phyloP scores from a whole-genome alignment of 83 land plant species.

The Larix sibirica region DNA sequence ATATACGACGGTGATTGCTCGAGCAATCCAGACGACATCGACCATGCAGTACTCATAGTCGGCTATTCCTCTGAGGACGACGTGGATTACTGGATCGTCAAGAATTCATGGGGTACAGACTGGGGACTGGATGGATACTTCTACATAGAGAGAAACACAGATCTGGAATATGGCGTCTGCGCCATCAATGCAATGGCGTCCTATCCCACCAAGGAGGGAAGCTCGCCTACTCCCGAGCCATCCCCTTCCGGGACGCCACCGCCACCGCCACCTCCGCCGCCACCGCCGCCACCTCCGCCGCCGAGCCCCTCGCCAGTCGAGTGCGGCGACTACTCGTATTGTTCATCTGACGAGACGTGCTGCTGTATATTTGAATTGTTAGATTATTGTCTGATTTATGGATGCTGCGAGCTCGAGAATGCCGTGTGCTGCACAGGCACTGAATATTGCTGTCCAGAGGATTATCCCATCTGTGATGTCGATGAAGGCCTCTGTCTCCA shows the following conservation, averaged over 20 bases:
- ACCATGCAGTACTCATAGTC: conserved; percentile 53
- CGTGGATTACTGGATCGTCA: conserved; percentile 55
- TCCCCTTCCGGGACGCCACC: conserved; percentile 21
- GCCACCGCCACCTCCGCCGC: conserved; percentile 35
- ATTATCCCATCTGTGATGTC: conserved; percentile 52
- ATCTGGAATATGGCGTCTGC: conserved; percentile 26
- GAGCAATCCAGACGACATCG: conserved; percentile 35
- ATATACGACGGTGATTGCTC: conserved; percentile 50
- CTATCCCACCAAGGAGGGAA: conserved; percentile 45
- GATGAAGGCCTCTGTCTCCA: conserved; percentile 37
- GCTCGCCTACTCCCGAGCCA: conserved; percentile 25
- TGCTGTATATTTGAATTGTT: conserved; percentile 42
- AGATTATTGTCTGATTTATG: conserved; percentile 40
- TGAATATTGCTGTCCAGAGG: conserved; percentile 44
- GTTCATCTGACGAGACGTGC: conserved; percentile 47
- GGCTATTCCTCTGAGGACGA: conserved; percentile 40
- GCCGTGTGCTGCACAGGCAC: conserved; percentile 58
- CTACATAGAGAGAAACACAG: conserved; percentile 33
- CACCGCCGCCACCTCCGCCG: conserved; percentile 25
- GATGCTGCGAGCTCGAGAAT: conserved; percentile 49
- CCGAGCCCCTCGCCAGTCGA: conserved; percentile 30
- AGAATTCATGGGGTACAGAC: conserved; percentile 58
- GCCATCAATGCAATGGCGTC: conserved; percentile 54
- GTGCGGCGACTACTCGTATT: conserved; percentile 33
- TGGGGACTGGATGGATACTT: conserved; percentile 55